phyloP scores from a whole-genome alignment of 2,329 filamentous ascomycete species.

The Colletotrichum falcatum region DNA sequence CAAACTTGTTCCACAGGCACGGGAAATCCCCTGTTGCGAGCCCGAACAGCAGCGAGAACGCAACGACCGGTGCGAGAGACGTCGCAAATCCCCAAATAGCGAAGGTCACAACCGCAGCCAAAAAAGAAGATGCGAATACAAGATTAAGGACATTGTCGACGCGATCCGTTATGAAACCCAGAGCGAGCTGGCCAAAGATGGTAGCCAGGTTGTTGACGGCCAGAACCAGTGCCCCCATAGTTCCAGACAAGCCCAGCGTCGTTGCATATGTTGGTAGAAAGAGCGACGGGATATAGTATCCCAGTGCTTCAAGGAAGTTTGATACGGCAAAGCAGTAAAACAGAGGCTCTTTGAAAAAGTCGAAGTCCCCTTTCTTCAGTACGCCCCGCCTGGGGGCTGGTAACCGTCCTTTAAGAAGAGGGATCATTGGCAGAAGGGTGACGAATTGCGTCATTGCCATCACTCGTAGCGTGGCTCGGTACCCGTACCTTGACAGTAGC shows the following conservation, averaged over 20 bases:
- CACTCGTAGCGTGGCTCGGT: constrained; percentile 54
- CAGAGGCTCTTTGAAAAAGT: constrained; percentile 43
- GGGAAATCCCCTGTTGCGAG: constrained; percentile 62
- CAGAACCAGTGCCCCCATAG: constrained; percentile 59
- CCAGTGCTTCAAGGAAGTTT: constrained; percentile 64
- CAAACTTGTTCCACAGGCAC: constrained; percentile 46
- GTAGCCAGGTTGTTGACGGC: constrained; percentile 60
- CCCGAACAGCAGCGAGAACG: constrained; percentile 67
- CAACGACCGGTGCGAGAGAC: constrained; percentile 56
- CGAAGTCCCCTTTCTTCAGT: constrained; percentile 43
- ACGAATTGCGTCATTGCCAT: constrained; percentile 54
- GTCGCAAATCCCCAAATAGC: constrained; percentile 66
- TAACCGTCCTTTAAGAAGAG: constrained; percentile 55
- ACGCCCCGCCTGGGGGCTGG: constrained; percentile 51
- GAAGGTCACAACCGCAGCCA: constrained; percentile 61
- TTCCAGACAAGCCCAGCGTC: constrained; percentile 52
- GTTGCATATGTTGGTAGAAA: constrained; percentile 65
- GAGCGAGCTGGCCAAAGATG: constrained; percentile 58
- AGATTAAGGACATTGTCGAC: constrained; percentile 59
- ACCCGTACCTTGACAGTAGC: constrained; percentile 56
- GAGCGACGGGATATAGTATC: constrained; percentile 67
- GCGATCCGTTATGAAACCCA: constrained; percentile 60
- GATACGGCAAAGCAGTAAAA: constrained; percentile 56
- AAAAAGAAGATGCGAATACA: constrained; percentile 54
- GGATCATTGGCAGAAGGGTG: constrained; percentile 54